Percentiles rank a stretch among this genome's conserved stretches.
Evolutionary conservation across 2,329 filamentous ascomycete species (phyloP).

Genomic region (Magnaporthiopsis incrustans): DNA sequence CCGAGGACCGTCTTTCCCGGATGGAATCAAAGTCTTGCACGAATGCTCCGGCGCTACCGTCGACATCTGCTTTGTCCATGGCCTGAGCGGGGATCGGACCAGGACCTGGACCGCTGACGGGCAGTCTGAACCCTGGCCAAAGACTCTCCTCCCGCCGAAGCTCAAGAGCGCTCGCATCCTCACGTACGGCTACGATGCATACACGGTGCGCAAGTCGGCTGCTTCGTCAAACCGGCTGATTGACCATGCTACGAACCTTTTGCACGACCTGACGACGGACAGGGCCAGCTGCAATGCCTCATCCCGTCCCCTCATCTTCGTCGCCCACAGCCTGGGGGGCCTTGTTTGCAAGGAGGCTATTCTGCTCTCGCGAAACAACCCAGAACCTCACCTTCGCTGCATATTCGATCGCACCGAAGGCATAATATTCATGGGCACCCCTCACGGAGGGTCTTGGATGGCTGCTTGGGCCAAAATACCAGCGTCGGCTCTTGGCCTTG

Average conservation of each 20-base stretch:
- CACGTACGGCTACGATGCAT: slow-evolving; percentile 31
- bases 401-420: slow-evolving; percentile 21
- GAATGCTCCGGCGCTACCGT: slow-evolving; percentile 12
- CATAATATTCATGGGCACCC: slow-evolving; percentile 30
- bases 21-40: slow-evolving; percentile 13
- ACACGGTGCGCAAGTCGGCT: slow-evolving; percentile 15
- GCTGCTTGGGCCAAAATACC: slow-evolving; percentile 26
- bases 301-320: slow-evolving; percentile 23
- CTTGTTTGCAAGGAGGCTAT: slow-evolving; percentile 30
- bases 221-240: slow-evolving; percentile 19
- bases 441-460: slow-evolving; percentile 26
- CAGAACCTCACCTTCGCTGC: slow-evolving; percentile 19
- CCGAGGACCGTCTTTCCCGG: not conserved
- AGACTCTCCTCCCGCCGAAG: slow-evolving; percentile 21
- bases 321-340: slow-evolving; percentile 31
- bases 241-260: slow-evolving; percentile 23
- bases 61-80: slow-evolving; percentile 31
- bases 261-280: slow-evolving; percentile 20
- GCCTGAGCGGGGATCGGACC: slow-evolving; percentile 29
- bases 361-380: slow-evolving; percentile 21
- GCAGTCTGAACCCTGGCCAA: slow-evolving; percentile 24
- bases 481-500: slow-evolving; percentile 18
- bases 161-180: slow-evolving; percentile 26
- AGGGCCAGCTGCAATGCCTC: slow-evolving; percentile 14
- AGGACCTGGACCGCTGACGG: slow-evolving; percentile 28